Conservation (phyloP, 2,329 filamentous ascomycete species). For the Trichoderma polysporum region DNA sequence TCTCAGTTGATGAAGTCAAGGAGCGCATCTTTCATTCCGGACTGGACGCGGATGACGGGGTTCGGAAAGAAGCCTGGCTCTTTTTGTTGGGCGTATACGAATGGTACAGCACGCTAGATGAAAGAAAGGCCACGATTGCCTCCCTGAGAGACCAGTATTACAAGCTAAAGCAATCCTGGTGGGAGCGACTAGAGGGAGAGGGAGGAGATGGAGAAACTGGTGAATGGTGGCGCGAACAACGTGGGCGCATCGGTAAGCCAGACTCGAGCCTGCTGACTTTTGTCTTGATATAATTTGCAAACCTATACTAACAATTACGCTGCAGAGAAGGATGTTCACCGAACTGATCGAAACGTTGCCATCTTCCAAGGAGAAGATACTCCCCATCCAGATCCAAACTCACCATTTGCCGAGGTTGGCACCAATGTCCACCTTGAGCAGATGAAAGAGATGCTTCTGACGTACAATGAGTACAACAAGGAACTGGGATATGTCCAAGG, state of each 20-base stretch:
- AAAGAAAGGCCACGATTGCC: slow-evolving; percentile 78
- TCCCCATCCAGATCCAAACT: slow-evolving; percentile 92
- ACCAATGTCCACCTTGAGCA: slow-evolving; percentile 98
- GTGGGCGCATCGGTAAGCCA: slow-evolving; percentile 80
- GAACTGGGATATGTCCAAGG: slow-evolving; percentile 96
- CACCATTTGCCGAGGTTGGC: slow-evolving; percentile 86
- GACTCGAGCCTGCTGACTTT: background rate
- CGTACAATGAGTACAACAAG: slow-evolving; percentile 97
- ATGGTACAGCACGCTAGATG: slow-evolving; percentile 87
- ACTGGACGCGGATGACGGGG: slow-evolving; percentile 82
- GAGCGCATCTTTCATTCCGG: slow-evolving; percentile 97
- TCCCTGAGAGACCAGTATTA: slow-evolving; percentile 92
- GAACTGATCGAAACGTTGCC: slow-evolving; percentile 91
- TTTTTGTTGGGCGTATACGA: slow-evolving; percentile 89
- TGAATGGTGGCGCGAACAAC: slow-evolving; percentile 97
- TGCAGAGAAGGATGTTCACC: slow-evolving; percentile 96
- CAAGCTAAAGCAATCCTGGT: slow-evolving; percentile 90
- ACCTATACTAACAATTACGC: slow-evolving; percentile 22
- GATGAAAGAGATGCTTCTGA: slow-evolving; percentile 98
- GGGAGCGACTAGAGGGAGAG: slow-evolving; percentile 86
- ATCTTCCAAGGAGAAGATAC: slow-evolving; percentile 96
- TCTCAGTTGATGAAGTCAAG: slow-evolving; percentile 91
- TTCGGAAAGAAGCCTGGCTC: slow-evolving; percentile 94
- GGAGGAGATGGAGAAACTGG: slow-evolving; percentile 76
- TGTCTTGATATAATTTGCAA: background rate